Percentiles rank a stretch among this genome's conserved stretches.
Conservation (phyloP, 2,329 filamentous ascomycete species). For the Ophiostoma triangulosporum region DNA sequence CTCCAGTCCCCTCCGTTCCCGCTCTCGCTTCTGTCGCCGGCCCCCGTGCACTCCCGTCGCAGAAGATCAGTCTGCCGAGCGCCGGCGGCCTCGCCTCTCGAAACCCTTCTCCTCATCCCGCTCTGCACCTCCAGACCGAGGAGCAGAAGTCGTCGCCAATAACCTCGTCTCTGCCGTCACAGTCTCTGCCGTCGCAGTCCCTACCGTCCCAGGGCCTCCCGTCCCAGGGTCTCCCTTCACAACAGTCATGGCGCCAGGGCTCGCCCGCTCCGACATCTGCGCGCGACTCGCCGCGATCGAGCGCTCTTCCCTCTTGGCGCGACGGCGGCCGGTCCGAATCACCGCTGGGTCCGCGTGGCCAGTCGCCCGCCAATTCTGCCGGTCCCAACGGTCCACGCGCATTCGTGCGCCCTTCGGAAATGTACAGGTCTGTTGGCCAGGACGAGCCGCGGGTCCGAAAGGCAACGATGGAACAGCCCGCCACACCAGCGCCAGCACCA, state of each 20-base stretch:
- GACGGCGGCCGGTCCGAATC: slow-evolving; percentile 27
- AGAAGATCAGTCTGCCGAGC: slow-evolving; percentile 1
- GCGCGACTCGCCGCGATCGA: neutral
- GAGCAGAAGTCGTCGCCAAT: neutral
- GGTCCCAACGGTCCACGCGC: slow-evolving; percentile 26
- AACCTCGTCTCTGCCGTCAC: slow-evolving; percentile 8
- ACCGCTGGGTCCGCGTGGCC: slow-evolving; percentile 22
- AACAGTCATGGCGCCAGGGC: slow-evolving; percentile 5
- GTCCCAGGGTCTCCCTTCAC: neutral
- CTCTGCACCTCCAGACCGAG: slow-evolving; percentile 15
- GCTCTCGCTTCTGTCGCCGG: neutral
- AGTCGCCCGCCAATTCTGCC: slow-evolving; percentile 10
- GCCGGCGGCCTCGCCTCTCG: slow-evolving; percentile 4
- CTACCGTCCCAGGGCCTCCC: neutral
- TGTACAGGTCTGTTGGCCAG: slow-evolving; percentile 45
- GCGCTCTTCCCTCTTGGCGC: slow-evolving; percentile 21
- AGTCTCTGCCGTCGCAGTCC: neutral
- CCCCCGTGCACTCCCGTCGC: slow-evolving; percentile 1
- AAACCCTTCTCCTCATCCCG: slow-evolving; percentile 14
- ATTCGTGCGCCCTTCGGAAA: slow-evolving; percentile 62
- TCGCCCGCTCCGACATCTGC: slow-evolving; percentile 13
- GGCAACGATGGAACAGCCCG: neutral
- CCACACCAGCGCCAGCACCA: neutral
- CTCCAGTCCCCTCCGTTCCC: too few species aligned
- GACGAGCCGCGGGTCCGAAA: neutral